Evolutionary conservation across 352 stramenopile genomes (phyloP).

Genomic region (Phytopythium oedochilum): DNA sequence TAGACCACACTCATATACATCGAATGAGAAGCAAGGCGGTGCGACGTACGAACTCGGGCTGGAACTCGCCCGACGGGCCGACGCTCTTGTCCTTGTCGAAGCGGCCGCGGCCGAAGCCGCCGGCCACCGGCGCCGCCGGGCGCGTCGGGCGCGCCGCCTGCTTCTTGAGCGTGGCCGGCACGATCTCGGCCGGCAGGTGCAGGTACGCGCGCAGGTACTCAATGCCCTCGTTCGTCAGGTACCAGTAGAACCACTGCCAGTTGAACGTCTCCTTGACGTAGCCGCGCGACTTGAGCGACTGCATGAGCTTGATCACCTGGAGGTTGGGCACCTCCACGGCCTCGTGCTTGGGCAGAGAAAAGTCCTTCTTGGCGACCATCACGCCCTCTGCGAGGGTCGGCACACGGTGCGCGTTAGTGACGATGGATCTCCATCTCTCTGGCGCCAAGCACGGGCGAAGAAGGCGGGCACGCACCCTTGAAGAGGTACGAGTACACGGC

Average conservation of each 20-base stretch:
- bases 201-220: constrained; percentile 99
- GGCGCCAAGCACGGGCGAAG: too few species aligned
- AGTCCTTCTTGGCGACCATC: constrained; percentile 91
- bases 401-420: too few species aligned
- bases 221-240: constrained; percentile 98
- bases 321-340: constrained; percentile 98
- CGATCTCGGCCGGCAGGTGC: constrained; percentile 97
- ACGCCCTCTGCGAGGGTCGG: constrained; percentile 87
- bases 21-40: neutral
- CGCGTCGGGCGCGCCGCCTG: constrained; percentile 78
- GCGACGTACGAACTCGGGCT: constrained; percentile 81
- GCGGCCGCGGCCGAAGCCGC: constrained; percentile 79
- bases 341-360: constrained; percentile 89
- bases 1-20: too few species aligned
- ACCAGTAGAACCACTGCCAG: constrained; percentile 99
- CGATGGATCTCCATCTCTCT: too few species aligned
- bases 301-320: constrained; percentile 98
- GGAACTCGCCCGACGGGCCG: constrained; percentile 85
- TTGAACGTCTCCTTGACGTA: constrained; percentile 99
- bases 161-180: constrained; percentile 98
- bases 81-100: constrained; percentile 90
- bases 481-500: constrained; percentile 98
- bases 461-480: constrained; percentile 76
- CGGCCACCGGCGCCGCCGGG: constrained; percentile 66
- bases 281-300: constrained; percentile 96